Base-by-base conservation (phyloP, 1,284 basidiomycete species). In the Gomphus sp. region DNA sequence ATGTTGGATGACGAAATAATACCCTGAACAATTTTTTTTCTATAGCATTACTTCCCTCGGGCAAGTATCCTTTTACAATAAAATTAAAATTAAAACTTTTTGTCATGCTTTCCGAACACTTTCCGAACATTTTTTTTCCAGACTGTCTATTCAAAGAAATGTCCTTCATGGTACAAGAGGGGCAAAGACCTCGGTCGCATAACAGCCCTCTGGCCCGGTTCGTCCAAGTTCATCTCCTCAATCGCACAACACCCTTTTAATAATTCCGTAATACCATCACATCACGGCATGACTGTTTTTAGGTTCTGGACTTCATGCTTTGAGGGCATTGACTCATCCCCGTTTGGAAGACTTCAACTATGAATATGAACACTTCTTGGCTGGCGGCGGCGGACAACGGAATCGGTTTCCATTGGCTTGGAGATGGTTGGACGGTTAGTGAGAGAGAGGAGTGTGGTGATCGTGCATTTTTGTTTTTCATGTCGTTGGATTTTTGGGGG, bases 321-420 rank as follows among this genome's bases (percentile, higher is more conserved):
- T 76, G 5, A 75, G 72, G 43, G 72, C 78, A 0, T 67, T 85
- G 11, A 69, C 71, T 37, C 63, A 81, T 66, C 83, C 82, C 0
- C 77, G 83, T 3, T 85, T 83, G 83, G 84, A 86, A 62, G 84
- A 86, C 63, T 86, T 74, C 64, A 73, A 76, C 36, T 86, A 81
- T 62, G 78, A 82, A 61, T 67, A n/a, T n/a, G n/a, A n/a, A n/a
- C n/a, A n/a, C n/a, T n/a, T n/a, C n/a, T n/a, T n/a, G n/a, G n/a
- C n/a, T n/a, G n/a, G n/a, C n/a, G n/a, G n/a, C n/a, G 76, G 80
- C 52, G 71, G 66, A 2, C 56, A 44, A 37, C 37, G 68, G 58
- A 83, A 82, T 63, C 71, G 79, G 6, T 74, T 83, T 64, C n/a
- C 73, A 79, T 65, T 85, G 81, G 80, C 71, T 84, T 0, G 82